Evolutionary conservation across 2,329 filamentous ascomycete genomes (phyloP).

Genomic region (Aspergillus ibericus): DNA sequence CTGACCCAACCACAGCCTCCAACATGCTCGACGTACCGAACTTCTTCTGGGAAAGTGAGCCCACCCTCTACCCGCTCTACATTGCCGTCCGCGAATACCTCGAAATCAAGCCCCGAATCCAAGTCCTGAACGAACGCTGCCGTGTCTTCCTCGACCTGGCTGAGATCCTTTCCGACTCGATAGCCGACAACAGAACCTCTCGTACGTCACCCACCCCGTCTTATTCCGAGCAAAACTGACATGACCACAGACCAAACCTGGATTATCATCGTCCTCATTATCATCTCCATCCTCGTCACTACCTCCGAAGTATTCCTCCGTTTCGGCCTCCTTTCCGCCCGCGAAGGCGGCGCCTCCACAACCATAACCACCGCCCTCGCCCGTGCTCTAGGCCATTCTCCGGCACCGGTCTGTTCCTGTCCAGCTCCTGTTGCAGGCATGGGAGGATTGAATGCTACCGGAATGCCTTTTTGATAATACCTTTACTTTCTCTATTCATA

Average conservation of each 20-base stretch:
- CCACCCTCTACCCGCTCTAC: constrained; percentile 91
- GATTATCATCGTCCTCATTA: constrained; percentile 95
- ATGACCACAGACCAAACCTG: constrained; percentile 70
- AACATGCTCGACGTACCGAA: constrained; percentile 96
- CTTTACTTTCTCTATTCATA: background rate
- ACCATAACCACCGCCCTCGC: constrained; percentile 15
- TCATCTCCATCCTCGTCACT: constrained; percentile 87
- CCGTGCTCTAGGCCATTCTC: constrained; percentile 10
- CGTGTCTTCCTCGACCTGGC: constrained; percentile 94
- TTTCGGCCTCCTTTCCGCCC: constrained; percentile 67
- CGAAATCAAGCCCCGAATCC: constrained; percentile 93
- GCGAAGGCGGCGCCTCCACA: constrained; percentile 18
- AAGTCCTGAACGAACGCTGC: constrained; percentile 95
- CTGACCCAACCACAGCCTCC: constrained; percentile 60
- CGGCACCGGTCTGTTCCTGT: constrained; percentile 10
- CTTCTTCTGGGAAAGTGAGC: constrained; percentile 98
- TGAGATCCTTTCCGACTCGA: constrained; percentile 88
- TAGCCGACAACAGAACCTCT: constrained; percentile 94
- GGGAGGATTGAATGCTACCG: background rate
- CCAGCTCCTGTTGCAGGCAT: background rate
- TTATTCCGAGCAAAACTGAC: constrained; percentile 50
- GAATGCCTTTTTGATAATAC: background rate
- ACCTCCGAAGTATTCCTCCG: constrained; percentile 84
- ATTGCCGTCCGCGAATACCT: constrained; percentile 93
- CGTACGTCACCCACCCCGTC: constrained; percentile 38